Percentiles rank a stretch among this genome's conserved stretches.
phyloP scores from a whole-genome alignment of 805 yeast species.

The Candida germanica region DNA sequence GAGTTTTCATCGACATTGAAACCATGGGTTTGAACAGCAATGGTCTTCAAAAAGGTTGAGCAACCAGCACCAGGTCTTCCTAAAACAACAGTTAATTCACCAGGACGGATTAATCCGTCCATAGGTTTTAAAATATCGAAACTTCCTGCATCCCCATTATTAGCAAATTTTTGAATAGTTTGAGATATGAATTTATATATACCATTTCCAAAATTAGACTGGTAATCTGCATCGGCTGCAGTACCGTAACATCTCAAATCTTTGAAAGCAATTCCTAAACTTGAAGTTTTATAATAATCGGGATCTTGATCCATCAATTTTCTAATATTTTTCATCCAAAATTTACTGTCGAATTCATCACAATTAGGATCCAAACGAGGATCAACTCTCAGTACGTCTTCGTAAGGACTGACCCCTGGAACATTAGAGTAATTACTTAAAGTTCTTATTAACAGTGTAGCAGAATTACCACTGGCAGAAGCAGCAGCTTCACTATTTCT shows the following conservation, averaged over 20 bases:
- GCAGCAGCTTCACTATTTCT: background rate
- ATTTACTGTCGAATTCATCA: constrained; percentile 56
- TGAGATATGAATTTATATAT: constrained; percentile 23
- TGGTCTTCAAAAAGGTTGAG: constrained; percentile 38
- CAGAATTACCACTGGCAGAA: background rate
- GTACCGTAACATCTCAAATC: constrained; percentile 61
- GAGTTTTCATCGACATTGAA: constrained; percentile 33
- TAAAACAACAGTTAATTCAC: constrained; percentile 39
- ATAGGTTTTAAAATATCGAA: constrained; percentile 22
- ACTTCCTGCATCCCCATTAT: constrained; percentile 15
- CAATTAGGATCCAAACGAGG: constrained; percentile 51
- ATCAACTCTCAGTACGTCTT: constrained; percentile 14
- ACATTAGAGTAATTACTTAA: constrained; percentile 48
- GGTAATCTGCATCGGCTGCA: constrained; percentile 67
- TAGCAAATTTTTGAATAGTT: constrained; percentile 14
- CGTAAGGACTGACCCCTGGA: constrained; percentile 45
- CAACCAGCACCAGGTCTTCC: constrained; percentile 45
- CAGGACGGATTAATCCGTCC: constrained; percentile 29
- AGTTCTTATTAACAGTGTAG: constrained; percentile 23
- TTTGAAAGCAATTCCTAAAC: constrained; percentile 58
- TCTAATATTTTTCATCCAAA: constrained; percentile 66
- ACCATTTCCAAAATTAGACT: constrained; percentile 52
- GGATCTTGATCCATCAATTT: constrained; percentile 52
- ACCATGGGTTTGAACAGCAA: constrained; percentile 37
- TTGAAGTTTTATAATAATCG: constrained; percentile 60